Evolutionary conservation across 169 alveolate genomes (phyloP).

Genomic region (Babesia sp.): DNA sequence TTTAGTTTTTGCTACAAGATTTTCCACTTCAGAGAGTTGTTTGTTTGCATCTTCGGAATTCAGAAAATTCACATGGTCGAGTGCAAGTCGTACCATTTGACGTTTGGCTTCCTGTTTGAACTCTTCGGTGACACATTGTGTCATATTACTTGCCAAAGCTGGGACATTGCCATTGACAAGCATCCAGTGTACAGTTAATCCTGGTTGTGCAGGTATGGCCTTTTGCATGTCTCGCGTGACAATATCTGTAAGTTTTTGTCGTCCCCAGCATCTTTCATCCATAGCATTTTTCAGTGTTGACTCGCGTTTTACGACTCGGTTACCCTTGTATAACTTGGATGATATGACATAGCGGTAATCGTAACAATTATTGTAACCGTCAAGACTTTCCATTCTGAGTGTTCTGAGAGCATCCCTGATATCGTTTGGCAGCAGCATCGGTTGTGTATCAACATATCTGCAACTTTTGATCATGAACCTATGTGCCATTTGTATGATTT

Average conservation of each 20-base stretch:
- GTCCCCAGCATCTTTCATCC: constrained; percentile 63
- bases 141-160: constrained; percentile 38
- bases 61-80: constrained; percentile 27
- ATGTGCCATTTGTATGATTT: constrained; percentile 52
- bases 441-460: constrained; percentile 33
- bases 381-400: constrained; percentile 53
- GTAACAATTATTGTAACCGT: constrained; percentile 59
- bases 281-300: constrained; percentile 29
- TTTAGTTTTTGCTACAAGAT: constrained; percentile 24
- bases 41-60: constrained; percentile 40
- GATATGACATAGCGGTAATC: constrained; percentile 64
- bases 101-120: constrained; percentile 25
- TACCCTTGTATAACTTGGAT: constrained; percentile 61
- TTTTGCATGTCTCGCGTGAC: constrained; percentile 56
- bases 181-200: constrained; percentile 62
- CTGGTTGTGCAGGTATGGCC: constrained; percentile 64
- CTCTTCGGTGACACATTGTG: constrained; percentile 37
- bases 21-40: constrained; percentile 23
- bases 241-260: constrained; percentile 46
- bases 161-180: constrained; percentile 59
- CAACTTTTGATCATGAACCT: constrained; percentile 40
- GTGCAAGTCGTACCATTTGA: constrained; percentile 14
- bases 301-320: constrained; percentile 64
- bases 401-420: constrained; percentile 61
- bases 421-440: constrained; percentile 46